Evolutionary conservation across 2,329 filamentous ascomycete species (phyloP).

Genomic region (Stromatinia cepivora): DNA sequence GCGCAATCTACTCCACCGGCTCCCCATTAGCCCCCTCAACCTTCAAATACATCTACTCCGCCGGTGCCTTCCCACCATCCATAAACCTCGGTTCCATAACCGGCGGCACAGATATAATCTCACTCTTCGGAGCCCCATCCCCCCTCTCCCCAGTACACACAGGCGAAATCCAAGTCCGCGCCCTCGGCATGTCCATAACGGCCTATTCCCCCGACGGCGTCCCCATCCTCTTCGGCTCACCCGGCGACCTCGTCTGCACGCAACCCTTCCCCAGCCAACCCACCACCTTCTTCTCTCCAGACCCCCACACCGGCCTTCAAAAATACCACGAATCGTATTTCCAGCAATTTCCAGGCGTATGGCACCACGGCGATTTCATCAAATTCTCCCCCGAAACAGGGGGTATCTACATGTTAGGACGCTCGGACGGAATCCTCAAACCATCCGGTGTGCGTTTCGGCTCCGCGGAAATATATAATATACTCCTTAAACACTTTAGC

Average conservation of each 20-base stretch:
- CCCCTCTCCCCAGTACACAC: conserved; percentile 70
- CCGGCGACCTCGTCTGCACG: conserved; percentile 86
- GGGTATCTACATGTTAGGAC: conserved; percentile 85
- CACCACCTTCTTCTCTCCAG: conserved; percentile 70
- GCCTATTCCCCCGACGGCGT: conserved; percentile 54
- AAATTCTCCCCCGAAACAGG: conserved; percentile 67
- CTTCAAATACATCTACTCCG: conserved; percentile 78
- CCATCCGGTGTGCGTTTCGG: conserved; percentile 90
- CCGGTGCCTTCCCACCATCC: conserved; percentile 68
- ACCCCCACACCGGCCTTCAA: conserved; percentile 53
- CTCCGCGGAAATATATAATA: conserved; percentile 92
- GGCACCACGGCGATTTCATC: conserved; percentile 96
- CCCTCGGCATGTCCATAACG: conserved; percentile 75
- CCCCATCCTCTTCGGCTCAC: conserved; percentile 55
- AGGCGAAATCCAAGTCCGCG: conserved; percentile 76
- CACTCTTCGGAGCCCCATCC: conserved; percentile 85
- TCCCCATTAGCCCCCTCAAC: conserved; percentile 91
- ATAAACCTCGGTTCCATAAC: conserved; percentile 92
- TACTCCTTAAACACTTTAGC: conserved; percentile 82
- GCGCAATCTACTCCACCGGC: conserved; percentile 91
- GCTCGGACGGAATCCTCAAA: conserved; percentile 91
- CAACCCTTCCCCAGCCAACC: conserved; percentile 89
- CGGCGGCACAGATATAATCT: conserved; percentile 94
- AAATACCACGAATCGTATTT: conserved; percentile 89
- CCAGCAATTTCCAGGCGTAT: conserved; percentile 72